phyloP scores from a whole-genome alignment of 1,139 yeast genomes.

The Blastobotrys illinoisensis region DNA sequence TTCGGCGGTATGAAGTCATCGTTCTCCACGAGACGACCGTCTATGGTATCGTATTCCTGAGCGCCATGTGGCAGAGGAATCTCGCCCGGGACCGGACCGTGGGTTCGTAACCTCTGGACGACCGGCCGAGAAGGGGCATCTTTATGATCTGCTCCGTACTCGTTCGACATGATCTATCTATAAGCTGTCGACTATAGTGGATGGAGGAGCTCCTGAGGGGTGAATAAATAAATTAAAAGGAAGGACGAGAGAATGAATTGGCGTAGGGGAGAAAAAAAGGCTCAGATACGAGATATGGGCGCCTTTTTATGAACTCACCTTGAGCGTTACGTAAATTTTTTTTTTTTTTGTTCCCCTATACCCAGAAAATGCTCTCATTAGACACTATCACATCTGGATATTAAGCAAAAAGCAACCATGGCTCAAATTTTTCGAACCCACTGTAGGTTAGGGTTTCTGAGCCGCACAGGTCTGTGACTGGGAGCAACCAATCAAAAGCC shows the following conservation, averaged over 20 bases:
- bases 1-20: slow-evolving; percentile 20
- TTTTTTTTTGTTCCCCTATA: not conserved
- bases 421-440: not conserved
- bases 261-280: not conserved
- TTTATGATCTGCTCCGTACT: not conserved
- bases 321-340: not conserved
- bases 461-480: not conserved
- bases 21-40: slow-evolving; percentile 26
- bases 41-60: slow-evolving; percentile 32
- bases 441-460: not conserved
- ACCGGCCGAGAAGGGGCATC: not conserved
- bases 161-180: not conserved
- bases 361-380: slow-evolving; percentile 1
- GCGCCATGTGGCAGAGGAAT: slow-evolving; percentile 36
- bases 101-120: slow-evolving; percentile 13
- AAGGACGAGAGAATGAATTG: not conserved
- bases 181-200: not conserved
- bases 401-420: not conserved
- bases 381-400: not conserved
- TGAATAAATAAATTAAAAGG: not conserved
- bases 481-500: not conserved
- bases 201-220: not conserved
- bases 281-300: not conserved
- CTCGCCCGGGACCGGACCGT: slow-evolving; percentile 31
- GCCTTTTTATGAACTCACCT: not conserved